phyloP scores from a whole-genome alignment of 2,329 filamentous ascomycete species.

The Trichoderma gracile region DNA sequence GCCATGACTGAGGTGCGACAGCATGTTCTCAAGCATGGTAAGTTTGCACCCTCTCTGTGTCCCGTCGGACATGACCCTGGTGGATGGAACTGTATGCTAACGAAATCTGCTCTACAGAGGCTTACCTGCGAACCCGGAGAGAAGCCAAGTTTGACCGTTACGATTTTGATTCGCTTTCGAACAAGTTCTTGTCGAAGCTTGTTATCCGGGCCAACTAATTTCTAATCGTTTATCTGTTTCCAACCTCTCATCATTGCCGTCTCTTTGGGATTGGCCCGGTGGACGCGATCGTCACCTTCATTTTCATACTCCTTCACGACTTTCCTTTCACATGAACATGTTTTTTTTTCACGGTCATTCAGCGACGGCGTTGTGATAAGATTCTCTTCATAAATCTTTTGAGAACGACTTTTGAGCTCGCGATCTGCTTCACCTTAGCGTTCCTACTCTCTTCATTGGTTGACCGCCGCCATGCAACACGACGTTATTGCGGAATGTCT shows the following conservation, averaged over 20 bases:
- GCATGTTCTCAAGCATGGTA: constrained; percentile 92
- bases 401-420: constrained; percentile 34
- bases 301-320: constrained; percentile 28
- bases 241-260: constrained; percentile 1
- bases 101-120: constrained; percentile 58
- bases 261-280: constrained; percentile 25
- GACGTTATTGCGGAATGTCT: constrained; percentile 39
- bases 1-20: constrained; percentile 94
- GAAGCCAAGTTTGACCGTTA: constrained; percentile 83
- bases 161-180: constrained; percentile 93
- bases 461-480: constrained; percentile 40
- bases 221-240: neutral
- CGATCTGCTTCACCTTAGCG: constrained; percentile 30
- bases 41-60: constrained; percentile 38
- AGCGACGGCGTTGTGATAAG: constrained; percentile 49
- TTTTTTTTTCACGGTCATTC: constrained; percentile 44
- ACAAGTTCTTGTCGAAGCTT: constrained; percentile 95
- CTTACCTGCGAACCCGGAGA: constrained; percentile 78
- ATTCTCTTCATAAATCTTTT: constrained; percentile 38
- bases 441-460: constrained; percentile 34
- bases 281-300: constrained; percentile 24
- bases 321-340: constrained; percentile 35
- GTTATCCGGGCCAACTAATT: constrained; percentile 87
- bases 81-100: constrained; percentile 30
- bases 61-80: neutral